Conservation (phyloP, 1,139 yeast genomes). For the Groenewaldozyma auringiensis region DNA sequence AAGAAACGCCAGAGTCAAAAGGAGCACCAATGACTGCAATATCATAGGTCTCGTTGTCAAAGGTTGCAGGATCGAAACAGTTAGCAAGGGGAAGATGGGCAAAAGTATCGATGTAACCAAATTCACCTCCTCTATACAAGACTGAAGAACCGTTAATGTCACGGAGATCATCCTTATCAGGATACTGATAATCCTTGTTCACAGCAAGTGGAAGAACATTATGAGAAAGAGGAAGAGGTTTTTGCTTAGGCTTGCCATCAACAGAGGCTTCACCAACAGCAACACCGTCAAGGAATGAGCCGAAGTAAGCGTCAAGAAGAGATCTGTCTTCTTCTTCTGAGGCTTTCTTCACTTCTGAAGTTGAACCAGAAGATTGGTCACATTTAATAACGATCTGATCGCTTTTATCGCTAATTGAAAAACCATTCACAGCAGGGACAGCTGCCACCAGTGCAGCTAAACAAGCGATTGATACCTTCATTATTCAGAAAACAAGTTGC, state of each 20-base stretch:
- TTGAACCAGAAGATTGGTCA: conserved; percentile 5
- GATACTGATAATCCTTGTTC: conserved; percentile 31
- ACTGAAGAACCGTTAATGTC: conserved; percentile 34
- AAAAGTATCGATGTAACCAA: conserved; percentile 43
- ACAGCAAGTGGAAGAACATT: conserved; percentile 26
- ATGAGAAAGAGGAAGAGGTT: conserved; percentile 26
- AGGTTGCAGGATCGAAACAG: conserved; percentile 35
- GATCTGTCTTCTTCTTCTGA: conserved; percentile 18
- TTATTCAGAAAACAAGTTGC: neutral
- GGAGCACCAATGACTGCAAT: conserved; percentile 70
- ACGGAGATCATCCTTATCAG: conserved; percentile 35
- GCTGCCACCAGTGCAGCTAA: conserved; percentile 2
- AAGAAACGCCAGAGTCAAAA: conserved; percentile 66
- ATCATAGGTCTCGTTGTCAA: conserved; percentile 38
- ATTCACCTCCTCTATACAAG: conserved; percentile 35
- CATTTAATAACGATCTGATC: conserved; percentile 34
- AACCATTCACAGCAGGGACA: conserved; percentile 4
- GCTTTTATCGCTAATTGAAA: conserved; percentile 36
- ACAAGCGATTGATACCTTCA: conserved; percentile 6
- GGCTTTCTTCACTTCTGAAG: neutral
- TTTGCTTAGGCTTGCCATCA: conserved; percentile 20
- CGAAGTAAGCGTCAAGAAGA: conserved; percentile 32
- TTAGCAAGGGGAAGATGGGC: conserved; percentile 58
- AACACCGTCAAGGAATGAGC: conserved; percentile 28
- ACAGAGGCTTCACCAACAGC: conserved; percentile 9